Conservation (phyloP, 1,284 basidiomycete genomes). For the Meripilus lineatus region DNA sequence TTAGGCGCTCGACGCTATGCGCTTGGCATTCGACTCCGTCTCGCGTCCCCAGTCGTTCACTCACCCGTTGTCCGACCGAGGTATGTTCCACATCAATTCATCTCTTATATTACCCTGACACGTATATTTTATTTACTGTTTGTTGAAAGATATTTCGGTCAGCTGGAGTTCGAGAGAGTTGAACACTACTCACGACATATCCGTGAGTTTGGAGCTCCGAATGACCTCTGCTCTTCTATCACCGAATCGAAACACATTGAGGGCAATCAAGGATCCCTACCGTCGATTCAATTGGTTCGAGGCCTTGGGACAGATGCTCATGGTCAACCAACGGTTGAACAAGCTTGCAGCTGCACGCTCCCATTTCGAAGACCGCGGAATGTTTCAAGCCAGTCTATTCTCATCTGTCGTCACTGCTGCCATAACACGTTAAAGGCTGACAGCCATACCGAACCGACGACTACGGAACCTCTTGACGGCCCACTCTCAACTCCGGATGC, state of each 20-base stretch:
- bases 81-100: no score
- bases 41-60: no score
- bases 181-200: slow-evolving; percentile 16
- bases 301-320: slow-evolving; percentile 30
- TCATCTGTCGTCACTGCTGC: no score
- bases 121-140: slow-evolving; percentile 14
- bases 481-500: no score
- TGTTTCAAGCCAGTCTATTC: slow-evolving; percentile 20
- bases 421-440: no score
- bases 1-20: no score
- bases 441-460: no score
- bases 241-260: slow-evolving; percentile 23
- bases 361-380: slow-evolving; percentile 18
- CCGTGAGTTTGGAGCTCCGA: slow-evolving; percentile 15
- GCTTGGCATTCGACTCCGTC: no score
- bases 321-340: slow-evolving; percentile 22
- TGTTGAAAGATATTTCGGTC: slow-evolving; percentile 8
- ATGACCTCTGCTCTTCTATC: slow-evolving; percentile 15
- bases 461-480: no score
- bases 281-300: slow-evolving; percentile 23
- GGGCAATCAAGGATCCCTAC: slow-evolving; percentile 30
- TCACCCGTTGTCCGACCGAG: no score
- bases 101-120: no score
- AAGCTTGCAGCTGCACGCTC: slow-evolving; percentile 23
- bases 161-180: slow-evolving; percentile 4